Percentiles rank a stretch among this genome's conserved stretches.
Evolutionary conservation across 495 filamentous ascomycete species (phyloP).

Genomic region (Delitschia confertaspora): DNA sequence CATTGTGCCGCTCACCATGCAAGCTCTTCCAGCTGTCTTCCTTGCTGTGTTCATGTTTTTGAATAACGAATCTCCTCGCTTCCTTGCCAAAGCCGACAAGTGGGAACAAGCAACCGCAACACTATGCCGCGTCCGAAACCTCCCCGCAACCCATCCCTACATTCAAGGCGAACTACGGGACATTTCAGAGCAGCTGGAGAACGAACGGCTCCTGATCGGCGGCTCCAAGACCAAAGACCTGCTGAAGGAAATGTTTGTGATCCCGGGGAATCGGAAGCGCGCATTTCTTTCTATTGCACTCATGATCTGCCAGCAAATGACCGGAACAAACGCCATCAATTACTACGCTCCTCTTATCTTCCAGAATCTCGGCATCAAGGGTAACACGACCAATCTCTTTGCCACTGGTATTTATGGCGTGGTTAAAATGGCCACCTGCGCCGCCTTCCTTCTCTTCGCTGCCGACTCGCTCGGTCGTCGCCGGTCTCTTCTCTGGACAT

Average conservation of each 20-base stretch:
- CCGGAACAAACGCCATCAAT: slow-evolving; percentile 56
- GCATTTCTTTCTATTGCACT: slow-evolving; percentile 51
- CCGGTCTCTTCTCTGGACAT: slow-evolving; percentile 64
- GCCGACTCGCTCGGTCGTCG: slow-evolving; percentile 64
- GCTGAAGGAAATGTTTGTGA: slow-evolving; percentile 63
- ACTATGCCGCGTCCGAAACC: slow-evolving; percentile 45
- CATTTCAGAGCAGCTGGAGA: slow-evolving; percentile 59
- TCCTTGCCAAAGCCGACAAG: slow-evolving; percentile 57
- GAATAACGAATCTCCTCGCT: slow-evolving; percentile 63
- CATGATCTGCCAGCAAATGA: slow-evolving; percentile 68
- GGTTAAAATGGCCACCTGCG: slow-evolving; percentile 50
- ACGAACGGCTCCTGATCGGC: slow-evolving; percentile 54
- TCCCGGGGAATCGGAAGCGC: slow-evolving; percentile 55
- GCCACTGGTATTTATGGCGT: slow-evolving; percentile 58
- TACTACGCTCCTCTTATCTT: slow-evolving; percentile 59
- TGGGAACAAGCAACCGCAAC: slow-evolving; percentile 58
- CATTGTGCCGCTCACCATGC: slow-evolving; percentile 60
- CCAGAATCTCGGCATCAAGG: slow-evolving; percentile 47
- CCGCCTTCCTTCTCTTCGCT: slow-evolving; percentile 57
- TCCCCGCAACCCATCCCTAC: slow-evolving; percentile 52
- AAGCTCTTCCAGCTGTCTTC: slow-evolving; percentile 54
- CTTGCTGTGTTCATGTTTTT: slow-evolving; percentile 50
- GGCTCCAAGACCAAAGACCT: slow-evolving; percentile 56
- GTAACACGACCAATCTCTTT: slow-evolving; percentile 45
- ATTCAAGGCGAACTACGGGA: slow-evolving; percentile 57